Conservation (phyloP, 441 rosid genomes). For the Erodium moschatum region DNA sequence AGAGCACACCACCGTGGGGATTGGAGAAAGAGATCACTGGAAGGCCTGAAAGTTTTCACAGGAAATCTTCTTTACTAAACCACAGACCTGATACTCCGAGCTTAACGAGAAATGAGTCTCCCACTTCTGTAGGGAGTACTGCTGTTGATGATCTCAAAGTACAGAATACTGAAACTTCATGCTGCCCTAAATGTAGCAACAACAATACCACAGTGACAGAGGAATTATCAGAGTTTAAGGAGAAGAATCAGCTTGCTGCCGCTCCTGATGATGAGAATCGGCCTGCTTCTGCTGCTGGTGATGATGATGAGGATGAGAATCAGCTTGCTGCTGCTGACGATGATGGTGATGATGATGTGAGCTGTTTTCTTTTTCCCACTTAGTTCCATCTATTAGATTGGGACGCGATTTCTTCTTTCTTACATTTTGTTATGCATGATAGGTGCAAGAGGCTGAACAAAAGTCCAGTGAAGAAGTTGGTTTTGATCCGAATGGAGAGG, state of each 20-base stretch:
- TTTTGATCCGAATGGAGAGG: slow-evolving; percentile 59
- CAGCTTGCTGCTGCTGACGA: slow-evolving; percentile 17
- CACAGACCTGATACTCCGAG: slow-evolving; percentile 22
- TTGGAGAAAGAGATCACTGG: slow-evolving; percentile 34
- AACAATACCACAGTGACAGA: slow-evolving; percentile 24
- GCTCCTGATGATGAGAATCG: no score
- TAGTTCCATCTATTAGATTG: slow-evolving; percentile 46
- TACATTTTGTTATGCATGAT: slow-evolving; percentile 19
- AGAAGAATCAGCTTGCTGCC: slow-evolving; percentile 13
- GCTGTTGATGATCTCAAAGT: slow-evolving; percentile 4
- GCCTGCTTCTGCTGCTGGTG: no score
- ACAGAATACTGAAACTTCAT: slow-evolving; percentile 26
- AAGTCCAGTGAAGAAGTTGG: slow-evolving; percentile 50
- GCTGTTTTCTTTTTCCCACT: slow-evolving; percentile 36
- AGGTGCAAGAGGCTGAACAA: slow-evolving; percentile 41
- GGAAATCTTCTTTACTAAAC: slow-evolving; percentile 26
- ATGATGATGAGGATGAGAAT: neutral
- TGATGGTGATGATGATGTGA: slow-evolving; percentile 35
- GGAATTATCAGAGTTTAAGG: slow-evolving; percentile 25
- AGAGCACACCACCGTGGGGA: slow-evolving; percentile 32
- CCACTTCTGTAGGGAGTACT: slow-evolving; percentile 53
- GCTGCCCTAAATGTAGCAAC: slow-evolving; percentile 28
- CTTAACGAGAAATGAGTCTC: neutral
- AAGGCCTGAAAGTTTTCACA: slow-evolving; percentile 30
- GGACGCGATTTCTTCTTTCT: slow-evolving; percentile 18